Conservation (phyloP, 192 early-diverging fungal species). For the Coemansia sp. region DNA sequence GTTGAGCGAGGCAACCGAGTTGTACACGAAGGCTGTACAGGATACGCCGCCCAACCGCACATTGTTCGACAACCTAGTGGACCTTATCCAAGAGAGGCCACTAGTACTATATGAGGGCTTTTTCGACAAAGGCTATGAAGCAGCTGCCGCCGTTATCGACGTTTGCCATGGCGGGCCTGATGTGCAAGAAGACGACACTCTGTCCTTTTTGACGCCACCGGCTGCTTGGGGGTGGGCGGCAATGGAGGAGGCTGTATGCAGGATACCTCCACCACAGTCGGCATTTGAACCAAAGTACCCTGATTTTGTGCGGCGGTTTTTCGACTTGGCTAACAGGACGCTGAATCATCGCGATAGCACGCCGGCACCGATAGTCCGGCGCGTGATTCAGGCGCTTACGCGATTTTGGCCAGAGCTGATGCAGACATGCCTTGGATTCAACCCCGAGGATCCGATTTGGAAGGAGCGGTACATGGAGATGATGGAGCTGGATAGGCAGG, state of each 20-base stretch:
- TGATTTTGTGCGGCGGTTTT: conserved; percentile 24
- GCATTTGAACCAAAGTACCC: conserved; percentile 35
- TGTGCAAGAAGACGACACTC: conserved; percentile 27
- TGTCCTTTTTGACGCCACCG: conserved; percentile 46
- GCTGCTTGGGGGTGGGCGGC: conserved; percentile 54
- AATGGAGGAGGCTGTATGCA: conserved; percentile 49
- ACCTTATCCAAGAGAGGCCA: conserved; percentile 41
- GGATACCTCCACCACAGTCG: conserved; percentile 14
- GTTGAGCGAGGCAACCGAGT: conserved; percentile 11
- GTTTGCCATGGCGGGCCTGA: conserved; percentile 19
- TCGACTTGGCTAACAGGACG: conserved; percentile 29
- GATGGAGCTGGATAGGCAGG: conserved; percentile 15
- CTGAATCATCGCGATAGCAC: conserved; percentile 30
- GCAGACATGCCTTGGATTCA: conserved; percentile 7
- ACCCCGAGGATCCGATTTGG: conserved; percentile 17
- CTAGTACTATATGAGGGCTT: conserved; percentile 29
- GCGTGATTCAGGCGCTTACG: conserved; percentile 42
- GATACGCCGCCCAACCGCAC: conserved; percentile 54
- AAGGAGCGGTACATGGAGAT: conserved; percentile 22
- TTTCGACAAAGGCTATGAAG: conserved; percentile 43
- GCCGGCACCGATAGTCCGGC: conserved; percentile 42
- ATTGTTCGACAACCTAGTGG: conserved; percentile 41
- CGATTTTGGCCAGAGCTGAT: conserved; percentile 47
- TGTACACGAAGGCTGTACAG: conserved; percentile 42
- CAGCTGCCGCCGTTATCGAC: conserved; percentile 28